Evolutionary conservation across 805 yeast genomes (phyloP), one percentile per base, ranked within the genome.

Genomic region (Yarrowia bubula): DNA sequence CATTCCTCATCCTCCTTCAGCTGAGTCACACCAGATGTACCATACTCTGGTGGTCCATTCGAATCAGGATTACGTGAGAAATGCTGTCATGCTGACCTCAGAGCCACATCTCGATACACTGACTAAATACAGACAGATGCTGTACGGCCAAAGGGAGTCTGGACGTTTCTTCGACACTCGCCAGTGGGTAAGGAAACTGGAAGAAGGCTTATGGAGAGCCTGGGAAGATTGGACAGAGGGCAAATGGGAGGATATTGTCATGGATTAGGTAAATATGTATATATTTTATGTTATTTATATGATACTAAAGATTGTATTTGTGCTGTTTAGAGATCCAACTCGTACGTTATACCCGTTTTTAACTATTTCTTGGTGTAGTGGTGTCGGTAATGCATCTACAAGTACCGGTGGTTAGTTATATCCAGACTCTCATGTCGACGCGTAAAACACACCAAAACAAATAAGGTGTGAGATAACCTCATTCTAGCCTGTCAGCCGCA

Each of bases 1-100:
- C 17, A 66, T 74, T 7, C 35, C 64, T 8, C 69, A 71, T 1
- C 41, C 55, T 35, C 41, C 32, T 3, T 33, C 55, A 1, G 15
- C 31, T 1, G 55, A 48, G 41, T 18, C 55, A 6, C 38, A 48
- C 5, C 13, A 10, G 1, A 48, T 48, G 55, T 48, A 48, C 31
- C 41, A 35, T 1, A 22, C 14, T 13, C 32, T 48, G 7, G 55
- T 48, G 41, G 55, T 48, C 8, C 8, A 48, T 11, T 33, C 55
- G n/a, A 48, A 35, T 17, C 41, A 48, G 22, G 41, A 48, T 14
- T 48, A 48, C 14, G 41, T 48, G 13, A 17, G 10, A 15, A 33
- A 48, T 10, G 4, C 41, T 14, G 32, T 48, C 3, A 18, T 8
- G n/a, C n/a, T 48, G 32, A 48, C 35, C 8, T 48, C 55, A 3